phyloP scores from a whole-genome alignment of 139 green algal genomes.

The Closterium sp. region DNA sequence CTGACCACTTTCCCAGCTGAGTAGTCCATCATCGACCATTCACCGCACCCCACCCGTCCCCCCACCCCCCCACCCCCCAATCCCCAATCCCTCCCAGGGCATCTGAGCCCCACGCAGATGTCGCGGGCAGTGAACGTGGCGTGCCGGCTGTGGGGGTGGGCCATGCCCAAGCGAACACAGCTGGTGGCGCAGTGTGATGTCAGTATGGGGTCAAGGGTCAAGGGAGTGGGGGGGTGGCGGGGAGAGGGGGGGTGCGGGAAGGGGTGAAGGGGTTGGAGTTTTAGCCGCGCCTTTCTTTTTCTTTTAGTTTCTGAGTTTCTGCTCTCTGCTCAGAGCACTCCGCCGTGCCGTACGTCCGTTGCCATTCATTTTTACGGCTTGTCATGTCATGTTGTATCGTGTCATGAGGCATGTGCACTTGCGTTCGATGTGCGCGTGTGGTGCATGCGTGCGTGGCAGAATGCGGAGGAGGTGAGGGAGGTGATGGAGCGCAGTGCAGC shows the following conservation, averaged over 20 bases:
- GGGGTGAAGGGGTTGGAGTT: too few relatives aligned
- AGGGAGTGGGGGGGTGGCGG: neutral
- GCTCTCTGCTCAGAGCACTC: too few relatives aligned
- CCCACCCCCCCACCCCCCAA: too few relatives aligned
- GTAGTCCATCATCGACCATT: neutral
- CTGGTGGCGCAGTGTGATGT: conserved; percentile 1
- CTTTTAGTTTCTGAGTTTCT: too few relatives aligned
- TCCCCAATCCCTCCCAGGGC: neutral
- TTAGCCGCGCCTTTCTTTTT: too few relatives aligned
- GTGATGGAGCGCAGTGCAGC: neutral
- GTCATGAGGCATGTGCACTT: neutral
- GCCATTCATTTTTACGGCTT: too few relatives aligned
- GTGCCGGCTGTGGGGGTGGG: conserved; percentile 5
- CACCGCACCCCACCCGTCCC: too few relatives aligned
- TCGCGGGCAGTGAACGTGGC: conserved; percentile 7
- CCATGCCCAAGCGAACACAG: neutral
- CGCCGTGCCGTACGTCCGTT: too few relatives aligned
- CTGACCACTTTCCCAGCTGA: too few relatives aligned
- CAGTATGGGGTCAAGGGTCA: neutral
- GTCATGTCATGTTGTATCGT: neutral
- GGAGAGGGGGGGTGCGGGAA: too few relatives aligned
- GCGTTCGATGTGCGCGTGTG: neutral
- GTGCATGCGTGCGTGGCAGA: neutral
- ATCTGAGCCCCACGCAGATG: neutral
- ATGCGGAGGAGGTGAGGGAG: neutral